These are phyloP conservation scores for Cladosporium cucumerinum DNA, from an alignment of 2,329 filamentous ascomycete species.

Conservation along the genomic window DNA sequence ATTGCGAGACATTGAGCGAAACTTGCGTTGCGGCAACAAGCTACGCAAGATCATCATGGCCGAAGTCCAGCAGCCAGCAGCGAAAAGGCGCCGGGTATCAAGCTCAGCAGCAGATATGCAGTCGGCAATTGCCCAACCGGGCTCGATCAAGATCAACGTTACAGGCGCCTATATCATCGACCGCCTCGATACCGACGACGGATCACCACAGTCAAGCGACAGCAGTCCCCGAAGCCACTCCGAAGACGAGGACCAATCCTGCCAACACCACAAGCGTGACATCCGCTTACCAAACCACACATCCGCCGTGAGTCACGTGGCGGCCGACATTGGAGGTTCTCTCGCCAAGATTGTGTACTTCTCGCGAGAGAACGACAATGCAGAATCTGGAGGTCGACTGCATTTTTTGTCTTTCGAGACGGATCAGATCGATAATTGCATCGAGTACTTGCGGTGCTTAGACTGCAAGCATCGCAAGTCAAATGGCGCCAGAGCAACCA, in stretches of 20 bases:
- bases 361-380: conserved; percentile 64
- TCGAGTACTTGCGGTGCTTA: conserved; percentile 83
- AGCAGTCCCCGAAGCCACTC: conserved; percentile 39
- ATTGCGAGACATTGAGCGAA: neutral
- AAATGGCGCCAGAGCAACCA: conserved; percentile 65
- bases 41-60: conserved; percentile 67
- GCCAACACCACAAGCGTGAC: conserved; percentile 77
- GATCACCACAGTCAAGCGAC: conserved; percentile 25
- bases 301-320: conserved; percentile 91
- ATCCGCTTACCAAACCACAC: conserved; percentile 97
- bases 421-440: conserved; percentile 86
- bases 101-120: conserved; percentile 43
- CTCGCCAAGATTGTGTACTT: conserved; percentile 97
- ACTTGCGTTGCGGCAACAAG: neutral
- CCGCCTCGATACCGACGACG: conserved; percentile 54
- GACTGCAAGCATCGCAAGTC: conserved; percentile 75
- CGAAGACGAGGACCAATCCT: conserved; percentile 49
- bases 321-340: conserved; percentile 95
- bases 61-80: conserved; percentile 66
- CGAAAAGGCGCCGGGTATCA: conserved; percentile 34
- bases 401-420: conserved; percentile 98
- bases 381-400: conserved; percentile 77
- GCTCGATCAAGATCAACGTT: conserved; percentile 88
- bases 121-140: conserved; percentile 56
- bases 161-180: conserved; percentile 95